phyloP scores from a whole-genome alignment of 2,329 filamentous ascomycete genomes.

The Arachnomyces sp. region DNA sequence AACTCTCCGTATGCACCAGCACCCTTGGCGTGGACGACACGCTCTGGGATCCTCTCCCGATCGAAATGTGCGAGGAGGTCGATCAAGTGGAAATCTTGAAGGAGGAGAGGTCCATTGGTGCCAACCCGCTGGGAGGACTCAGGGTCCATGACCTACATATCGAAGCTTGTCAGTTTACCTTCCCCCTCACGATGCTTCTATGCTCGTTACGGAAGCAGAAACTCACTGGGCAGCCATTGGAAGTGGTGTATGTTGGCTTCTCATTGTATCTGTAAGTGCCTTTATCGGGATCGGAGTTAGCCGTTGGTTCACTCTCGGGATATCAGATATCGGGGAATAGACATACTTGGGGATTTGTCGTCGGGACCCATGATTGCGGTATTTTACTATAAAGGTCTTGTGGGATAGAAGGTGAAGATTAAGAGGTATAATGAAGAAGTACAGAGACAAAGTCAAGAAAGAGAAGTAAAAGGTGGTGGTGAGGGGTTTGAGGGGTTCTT shows the following conservation, averaged over 20 bases:
- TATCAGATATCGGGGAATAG: background rate
- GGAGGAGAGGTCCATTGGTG: slow-evolving; percentile 49
- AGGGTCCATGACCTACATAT: slow-evolving; percentile 41
- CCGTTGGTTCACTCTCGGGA: background rate
- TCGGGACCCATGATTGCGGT: slow-evolving; percentile 28
- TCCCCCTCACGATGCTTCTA: slow-evolving; percentile 6
- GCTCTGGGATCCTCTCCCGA: slow-evolving; percentile 33
- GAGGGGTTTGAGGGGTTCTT: no score
- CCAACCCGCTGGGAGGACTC: slow-evolving; percentile 48
- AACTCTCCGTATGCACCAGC: slow-evolving; percentile 36
- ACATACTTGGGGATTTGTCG: slow-evolving; percentile 24
- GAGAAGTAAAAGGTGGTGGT: no score
- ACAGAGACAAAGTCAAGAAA: no score
- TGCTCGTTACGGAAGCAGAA: background rate
- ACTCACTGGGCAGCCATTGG: slow-evolving; percentile 47
- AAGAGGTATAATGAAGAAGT: no score
- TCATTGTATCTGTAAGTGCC: slow-evolving; percentile 47
- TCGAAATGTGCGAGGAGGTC: slow-evolving; percentile 46
- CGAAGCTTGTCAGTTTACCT: slow-evolving; percentile 1
- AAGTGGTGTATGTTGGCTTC: slow-evolving; percentile 51
- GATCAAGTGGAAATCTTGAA: slow-evolving; percentile 59
- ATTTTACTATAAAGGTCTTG: background rate
- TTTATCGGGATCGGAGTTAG: slow-evolving; percentile 9
- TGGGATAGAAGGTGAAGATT: no score
- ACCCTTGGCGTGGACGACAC: slow-evolving; percentile 37